phyloP scores from a whole-genome alignment of 2,329 filamentous ascomycete genomes.

The Periconia digitata region DNA sequence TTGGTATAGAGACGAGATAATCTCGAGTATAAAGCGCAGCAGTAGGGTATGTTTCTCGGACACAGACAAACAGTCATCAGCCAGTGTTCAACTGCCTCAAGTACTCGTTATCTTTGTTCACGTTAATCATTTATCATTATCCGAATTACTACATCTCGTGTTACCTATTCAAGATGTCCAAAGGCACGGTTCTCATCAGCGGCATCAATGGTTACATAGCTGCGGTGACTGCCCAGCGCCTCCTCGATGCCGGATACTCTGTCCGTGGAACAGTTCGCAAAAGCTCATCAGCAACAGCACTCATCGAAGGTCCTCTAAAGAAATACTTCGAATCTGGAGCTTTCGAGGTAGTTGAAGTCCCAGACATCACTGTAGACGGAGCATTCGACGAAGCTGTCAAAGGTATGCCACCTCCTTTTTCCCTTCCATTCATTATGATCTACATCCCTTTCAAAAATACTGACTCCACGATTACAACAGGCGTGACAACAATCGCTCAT shows the following conservation, averaged over 20 bases:
- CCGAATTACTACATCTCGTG: too few species aligned
- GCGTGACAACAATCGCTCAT: constrained; percentile 23
- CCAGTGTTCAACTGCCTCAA: too few species aligned
- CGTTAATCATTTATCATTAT: neutral
- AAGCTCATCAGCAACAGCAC: constrained; percentile 16
- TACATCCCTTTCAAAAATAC: neutral
- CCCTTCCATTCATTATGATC: neutral
- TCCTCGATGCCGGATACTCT: constrained; percentile 28
- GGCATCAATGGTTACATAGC: constrained; percentile 31
- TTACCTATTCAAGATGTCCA: constrained; percentile 11
- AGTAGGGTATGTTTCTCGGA: too few species aligned
- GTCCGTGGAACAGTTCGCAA: constrained; percentile 36
- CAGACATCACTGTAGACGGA: constrained; percentile 29
- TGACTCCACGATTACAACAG: neutral
- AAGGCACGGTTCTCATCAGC: constrained; percentile 28
- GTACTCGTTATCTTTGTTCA: too few species aligned
- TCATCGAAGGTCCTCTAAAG: constrained; percentile 18
- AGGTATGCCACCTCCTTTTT: constrained; percentile 6
- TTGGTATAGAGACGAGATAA: too few species aligned
- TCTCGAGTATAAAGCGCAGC: too few species aligned
- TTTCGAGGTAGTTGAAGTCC: constrained; percentile 25
- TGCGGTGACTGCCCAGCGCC: constrained; percentile 23
- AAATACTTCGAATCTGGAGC: constrained; percentile 19
- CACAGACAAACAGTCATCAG: too few species aligned
- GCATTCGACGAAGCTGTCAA: constrained; percentile 31